Conservation (phyloP, 2,329 filamentous ascomycete genomes). For the Xylaria sp. region DNA sequence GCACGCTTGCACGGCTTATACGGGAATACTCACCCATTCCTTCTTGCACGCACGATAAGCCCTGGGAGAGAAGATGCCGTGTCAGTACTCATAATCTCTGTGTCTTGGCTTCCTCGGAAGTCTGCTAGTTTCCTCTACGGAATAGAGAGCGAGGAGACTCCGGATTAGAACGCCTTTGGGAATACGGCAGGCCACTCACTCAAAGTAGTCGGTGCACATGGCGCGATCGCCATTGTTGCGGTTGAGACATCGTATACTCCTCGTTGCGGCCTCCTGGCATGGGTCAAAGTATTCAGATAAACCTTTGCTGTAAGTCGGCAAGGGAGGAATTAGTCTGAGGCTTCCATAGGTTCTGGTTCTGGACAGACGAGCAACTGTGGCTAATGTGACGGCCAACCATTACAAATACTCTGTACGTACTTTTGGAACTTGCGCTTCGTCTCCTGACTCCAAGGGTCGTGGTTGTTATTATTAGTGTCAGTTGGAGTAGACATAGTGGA, state of each 20-base stretch:
- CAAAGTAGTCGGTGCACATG: conserved; percentile 95
- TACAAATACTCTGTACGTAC: conserved; percentile 49
- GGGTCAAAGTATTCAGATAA: conserved; percentile 91
- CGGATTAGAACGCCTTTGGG: background rate
- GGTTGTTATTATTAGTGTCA: conserved; percentile 4
- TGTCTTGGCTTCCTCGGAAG: background rate
- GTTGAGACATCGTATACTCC: conserved; percentile 81
- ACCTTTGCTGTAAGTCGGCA: conserved; percentile 58
- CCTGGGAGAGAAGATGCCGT: background rate
- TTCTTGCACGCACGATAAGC: conserved; percentile 18
- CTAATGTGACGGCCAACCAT: background rate
- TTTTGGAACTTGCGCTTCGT: conserved; percentile 59
- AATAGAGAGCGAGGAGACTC: background rate
- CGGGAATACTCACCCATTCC: conserved; percentile 15
- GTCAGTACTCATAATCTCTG: conserved; percentile 1
- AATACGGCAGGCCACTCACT: conserved; percentile 52
- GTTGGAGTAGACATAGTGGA: conserved; percentile 26
- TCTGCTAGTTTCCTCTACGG: background rate
- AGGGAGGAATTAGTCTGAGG: conserved; percentile 13
- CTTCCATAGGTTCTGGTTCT: background rate
- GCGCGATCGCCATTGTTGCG: conserved; percentile 79
- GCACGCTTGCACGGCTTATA: background rate
- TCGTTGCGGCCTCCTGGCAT: conserved; percentile 84
- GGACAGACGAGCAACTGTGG: background rate
- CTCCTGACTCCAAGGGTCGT: conserved; percentile 51